Base-by-base conservation (phyloP, 2,329 filamentous ascomycete genomes). In the Lasiodiplodia sp. region DNA sequence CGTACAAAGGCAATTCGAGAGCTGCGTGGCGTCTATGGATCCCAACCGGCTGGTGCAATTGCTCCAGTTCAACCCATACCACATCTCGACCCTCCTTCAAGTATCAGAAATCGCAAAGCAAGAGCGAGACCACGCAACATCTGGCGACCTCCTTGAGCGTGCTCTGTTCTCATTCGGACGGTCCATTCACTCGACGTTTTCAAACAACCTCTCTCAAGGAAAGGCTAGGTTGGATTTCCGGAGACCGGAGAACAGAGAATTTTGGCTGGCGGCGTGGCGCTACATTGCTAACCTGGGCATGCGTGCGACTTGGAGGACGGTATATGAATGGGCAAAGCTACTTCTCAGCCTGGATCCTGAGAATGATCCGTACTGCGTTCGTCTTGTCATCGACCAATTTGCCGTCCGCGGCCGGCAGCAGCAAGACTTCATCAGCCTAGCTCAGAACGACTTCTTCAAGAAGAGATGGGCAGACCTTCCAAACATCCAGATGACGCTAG, bases 151-250 rank as follows among this genome's bases (percentile, higher is more conserved):
- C 1, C 88, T 96, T 66, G 95, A 98, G 81, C 88, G 96, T 56
- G 94, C 95, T 0, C 86, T 99, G 6, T 98, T 97, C 81, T 92
- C 92, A 0, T 95, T 98, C 77, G 96, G 95, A n/a, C 88, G 95
- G 47, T 92, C 94, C 3, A 90, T 93, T 0, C 90, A 96, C 69
- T 95, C 93, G 10, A 88, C 91, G 0, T 99, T 98, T 78, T 86
- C 90, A 8, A 88, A 88, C 68, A 90, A 91, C 71, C 80, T 99
- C 6, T 87, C 91, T 67, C 87, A 90, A 75, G 96, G 96, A 40
- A 90, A 90, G 72, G 94, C 93, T 6, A 87, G 93, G 18, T 82
- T 99, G 11, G 89, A 95, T 75, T 98, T 97, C 76, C 81, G 86
- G 23, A 86, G 93, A 47, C 90, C 91, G 0, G 94, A 97, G 78